Base-by-base conservation (phyloP, 75 land plant species). In the Ceratopteris richardii region DNA sequence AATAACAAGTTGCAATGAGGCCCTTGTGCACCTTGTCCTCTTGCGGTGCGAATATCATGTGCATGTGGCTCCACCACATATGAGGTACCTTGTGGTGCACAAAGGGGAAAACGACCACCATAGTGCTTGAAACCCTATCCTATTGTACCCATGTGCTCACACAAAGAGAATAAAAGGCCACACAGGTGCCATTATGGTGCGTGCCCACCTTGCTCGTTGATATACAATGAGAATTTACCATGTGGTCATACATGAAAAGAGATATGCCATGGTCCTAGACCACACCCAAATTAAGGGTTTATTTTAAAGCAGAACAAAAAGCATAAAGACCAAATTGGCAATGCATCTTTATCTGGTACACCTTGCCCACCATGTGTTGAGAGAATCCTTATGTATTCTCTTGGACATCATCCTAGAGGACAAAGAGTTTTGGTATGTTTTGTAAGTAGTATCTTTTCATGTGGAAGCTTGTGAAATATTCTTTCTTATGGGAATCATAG, bases 141-240 rank as follows among this genome's bases (percentile, higher is more conserved):
- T 13, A 61, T 86, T 28, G 30, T 66, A 61, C 88, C 85, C 60
- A 33, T 71, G 17, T 94, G 99, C 65, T 62, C 54, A 29, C 99
- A 94, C 72, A 60, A 28, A 27, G 31, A 30, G n/a, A 33, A 64
- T 44, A 51, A 16, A 18, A 84, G 90, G 99, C 82, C 88, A 54
- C 99, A 90, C 54, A 79, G 71, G 64, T 95, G 99, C 65, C 99
- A 95, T 60, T 95, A 95, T 80, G 99, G 97, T 63, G 83, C 88
- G 51, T 90, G 99, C 64, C 99, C 99, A 30, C 74, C 81, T n/a
- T 95, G 99, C 66, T 70, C 72, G 29, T 64, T 86, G 39, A 30
- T 64, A 39, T 95, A 97, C 63, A 72, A 74, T n/a, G 75, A 78
- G 63, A 63, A 73, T 36, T 71, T 81, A 31, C 44, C 67, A 26